Base-by-base conservation (phyloP, 225 moss, liverwort and hornwort genomes). In the Sphagnum tenellum region DNA sequence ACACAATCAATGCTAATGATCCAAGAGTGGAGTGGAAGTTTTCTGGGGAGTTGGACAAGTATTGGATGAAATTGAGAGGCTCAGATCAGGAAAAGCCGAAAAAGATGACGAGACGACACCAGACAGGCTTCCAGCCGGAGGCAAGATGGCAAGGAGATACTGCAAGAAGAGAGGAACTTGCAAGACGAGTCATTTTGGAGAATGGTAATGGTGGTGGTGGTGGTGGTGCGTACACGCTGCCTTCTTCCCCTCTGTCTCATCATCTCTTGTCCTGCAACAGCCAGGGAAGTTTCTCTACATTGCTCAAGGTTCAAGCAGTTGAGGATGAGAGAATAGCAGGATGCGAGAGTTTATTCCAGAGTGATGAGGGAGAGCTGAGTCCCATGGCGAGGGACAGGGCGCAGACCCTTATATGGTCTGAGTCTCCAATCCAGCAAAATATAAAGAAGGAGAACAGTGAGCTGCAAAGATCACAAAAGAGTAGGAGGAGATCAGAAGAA, bases 61-160 rank as follows among this genome's bases (percentile, higher is more conserved):
- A 29, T 29, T 29, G 29, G 29, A 29, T 29, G 29, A 29, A 29
- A 29, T 29, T 29, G 29, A 29, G 29, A 29, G 29, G 29, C 29
- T 29, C 29, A 29, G 29, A 29, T 29, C 29, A 29, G 77, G 10
- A 60, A 64, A 57, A 50, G 74, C 66, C 4, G 9, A 45, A 3
- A 75, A 58, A 11, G 65, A 60, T 29, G 29, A 29, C 0, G 29
- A 29, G 29, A 29, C 29, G 2, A 64, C 60, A 10, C 63, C 69
- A 46, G 12, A 48, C 6, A 63, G 46, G 67, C 61, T 4, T 73
- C 65, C n/a, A 45, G 56, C 55, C 55, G 3, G 54, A 66, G 57
- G 75, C 75, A 56, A 54, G 77, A 69, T 82, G 82, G 82, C 78
- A 75, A 13, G 75, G 62, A 8, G 78, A 78, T 47, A 61, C 75